These are phyloP conservation scores for Calonectria multiphialidica DNA, from an alignment of 2,329 filamentous ascomycete genomes.

Conservation along the genomic window DNA sequence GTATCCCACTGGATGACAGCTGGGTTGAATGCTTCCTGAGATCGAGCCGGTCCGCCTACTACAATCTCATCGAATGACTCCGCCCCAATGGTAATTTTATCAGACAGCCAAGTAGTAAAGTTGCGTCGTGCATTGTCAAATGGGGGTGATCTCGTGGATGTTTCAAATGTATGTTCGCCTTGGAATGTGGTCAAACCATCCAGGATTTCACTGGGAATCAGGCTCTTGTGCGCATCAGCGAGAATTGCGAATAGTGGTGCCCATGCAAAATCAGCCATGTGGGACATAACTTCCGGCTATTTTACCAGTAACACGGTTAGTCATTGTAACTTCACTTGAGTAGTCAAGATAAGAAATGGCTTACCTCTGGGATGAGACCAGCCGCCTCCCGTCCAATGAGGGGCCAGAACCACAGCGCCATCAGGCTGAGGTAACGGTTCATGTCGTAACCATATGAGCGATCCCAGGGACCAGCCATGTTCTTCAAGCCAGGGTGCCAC, in stretches of 20 bases:
- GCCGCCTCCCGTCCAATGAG: slow-evolving; percentile 62
- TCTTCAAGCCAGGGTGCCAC: slow-evolving; percentile 70
- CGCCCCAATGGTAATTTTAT: slow-evolving; percentile 70
- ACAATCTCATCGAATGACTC: slow-evolving; percentile 68
- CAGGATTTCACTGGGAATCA: slow-evolving; percentile 57
- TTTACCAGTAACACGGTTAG: not conserved
- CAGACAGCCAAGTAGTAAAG: slow-evolving; percentile 69
- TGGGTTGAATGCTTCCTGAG: slow-evolving; percentile 67
- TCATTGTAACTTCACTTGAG: not conserved
- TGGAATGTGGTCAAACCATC: slow-evolving; percentile 59
- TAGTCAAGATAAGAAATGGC: not conserved
- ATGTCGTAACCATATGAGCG: slow-evolving; percentile 73
- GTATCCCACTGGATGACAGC: slow-evolving; percentile 70
- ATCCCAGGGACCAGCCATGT: slow-evolving; percentile 75
- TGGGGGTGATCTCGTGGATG: slow-evolving; percentile 68
- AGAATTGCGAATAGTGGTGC: slow-evolving; percentile 68
- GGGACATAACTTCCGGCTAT: slow-evolving; percentile 66
- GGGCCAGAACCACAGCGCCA: slow-evolving; percentile 70
- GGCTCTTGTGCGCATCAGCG: slow-evolving; percentile 59
- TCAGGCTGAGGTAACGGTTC: slow-evolving; percentile 70
- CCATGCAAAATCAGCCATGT: slow-evolving; percentile 70
- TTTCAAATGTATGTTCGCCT: slow-evolving; percentile 65
- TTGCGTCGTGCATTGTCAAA: slow-evolving; percentile 69
- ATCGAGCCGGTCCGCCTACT: slow-evolving; percentile 66
- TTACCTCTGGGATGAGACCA: slow-evolving; percentile 49